Conservation (phyloP, 495 filamentous ascomycete species). For the Diplogelasinospora grovesii region DNA sequence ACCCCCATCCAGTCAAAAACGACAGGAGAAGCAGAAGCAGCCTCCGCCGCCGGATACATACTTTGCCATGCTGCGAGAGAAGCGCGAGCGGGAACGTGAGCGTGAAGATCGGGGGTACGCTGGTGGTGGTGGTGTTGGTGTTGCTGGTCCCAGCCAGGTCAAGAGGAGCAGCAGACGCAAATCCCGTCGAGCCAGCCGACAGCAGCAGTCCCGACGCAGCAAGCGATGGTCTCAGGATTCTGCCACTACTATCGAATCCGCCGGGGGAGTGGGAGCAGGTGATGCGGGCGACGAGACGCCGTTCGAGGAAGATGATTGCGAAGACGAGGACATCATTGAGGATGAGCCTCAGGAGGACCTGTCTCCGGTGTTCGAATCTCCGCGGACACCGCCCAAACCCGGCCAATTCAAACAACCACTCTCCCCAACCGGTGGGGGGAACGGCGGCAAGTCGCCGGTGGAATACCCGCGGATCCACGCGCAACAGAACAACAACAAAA, state of each 20-base stretch:
- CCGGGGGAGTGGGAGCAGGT: too few species aligned
- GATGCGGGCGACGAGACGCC: conserved; percentile 7
- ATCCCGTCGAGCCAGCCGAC: too few species aligned
- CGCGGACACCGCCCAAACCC: conserved; percentile 19
- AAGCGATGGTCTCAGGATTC: conserved; percentile 18
- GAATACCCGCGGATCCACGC: conserved; percentile 37
- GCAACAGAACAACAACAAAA: too few species aligned
- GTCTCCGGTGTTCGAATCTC: conserved; percentile 41
- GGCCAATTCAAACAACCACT: too few species aligned
- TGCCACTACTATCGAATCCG: conserved; percentile 26
- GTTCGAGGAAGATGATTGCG: too few species aligned
- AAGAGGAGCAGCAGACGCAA: conserved; percentile 4
- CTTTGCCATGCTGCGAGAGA: conserved; percentile 11
- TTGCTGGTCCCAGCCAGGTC: too few species aligned
- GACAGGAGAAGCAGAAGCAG: not conserved
- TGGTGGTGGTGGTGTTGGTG: too few species aligned
- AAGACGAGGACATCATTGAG: conserved; percentile 17
- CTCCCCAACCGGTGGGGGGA: too few species aligned
- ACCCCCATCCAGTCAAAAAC: not conserved
- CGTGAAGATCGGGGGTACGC: conserved; percentile 11
- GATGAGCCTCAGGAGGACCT: conserved; percentile 23
- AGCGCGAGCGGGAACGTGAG: conserved; percentile 10
- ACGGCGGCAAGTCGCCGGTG: conserved; percentile 33
- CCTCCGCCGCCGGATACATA: conserved; percentile 6
- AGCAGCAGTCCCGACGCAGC: too few species aligned